Percentiles rank a stretch among this genome's conserved stretches.
Evolutionary conservation across 768 basidiomycete species (phyloP).

Genomic region (Cystobasidium onofrii): DNA sequence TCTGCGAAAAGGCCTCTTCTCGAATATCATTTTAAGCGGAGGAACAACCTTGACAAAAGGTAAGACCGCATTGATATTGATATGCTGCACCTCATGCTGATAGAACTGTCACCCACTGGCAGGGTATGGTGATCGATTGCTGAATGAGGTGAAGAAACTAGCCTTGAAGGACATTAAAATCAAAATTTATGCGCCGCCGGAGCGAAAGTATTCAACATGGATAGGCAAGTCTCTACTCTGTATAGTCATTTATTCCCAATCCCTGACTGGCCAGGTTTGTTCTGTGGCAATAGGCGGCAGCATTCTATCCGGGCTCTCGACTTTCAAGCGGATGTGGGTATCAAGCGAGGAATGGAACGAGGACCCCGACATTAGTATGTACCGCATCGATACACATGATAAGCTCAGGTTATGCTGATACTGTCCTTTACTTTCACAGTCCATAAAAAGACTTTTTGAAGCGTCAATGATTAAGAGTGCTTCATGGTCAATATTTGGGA

Average conservation of each 20-base stretch:
- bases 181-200: conserved; percentile 98
- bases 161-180: conserved; percentile 95
- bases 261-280: no score
- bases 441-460: conserved; percentile 32
- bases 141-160: conserved; percentile 93
- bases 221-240: conserved; percentile 51
- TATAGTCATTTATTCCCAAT: no score
- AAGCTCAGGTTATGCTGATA: no score
- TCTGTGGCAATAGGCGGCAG: conserved; percentile 90
- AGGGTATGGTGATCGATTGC: conserved; percentile 92
- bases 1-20: conserved; percentile 85
- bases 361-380: conserved; percentile 77
- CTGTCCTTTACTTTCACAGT: neutral
- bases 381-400: no score
- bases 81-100: neutral
- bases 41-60: conserved; percentile 93
- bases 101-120: conserved; percentile 13
- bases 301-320: conserved; percentile 86
- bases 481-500: neutral
- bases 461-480: neutral
- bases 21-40: conserved; percentile 92
- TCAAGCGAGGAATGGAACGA: conserved; percentile 98
- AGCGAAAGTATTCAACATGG: conserved; percentile 95
- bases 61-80: conserved; percentile 49
- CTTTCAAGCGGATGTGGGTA: conserved; percentile 99